A percentile compares a stretch with the other conserved stretches of the same genome.
phyloP scores from a whole-genome alignment of 2,329 filamentous ascomycete species.

The Spiromastix sp. region DNA sequence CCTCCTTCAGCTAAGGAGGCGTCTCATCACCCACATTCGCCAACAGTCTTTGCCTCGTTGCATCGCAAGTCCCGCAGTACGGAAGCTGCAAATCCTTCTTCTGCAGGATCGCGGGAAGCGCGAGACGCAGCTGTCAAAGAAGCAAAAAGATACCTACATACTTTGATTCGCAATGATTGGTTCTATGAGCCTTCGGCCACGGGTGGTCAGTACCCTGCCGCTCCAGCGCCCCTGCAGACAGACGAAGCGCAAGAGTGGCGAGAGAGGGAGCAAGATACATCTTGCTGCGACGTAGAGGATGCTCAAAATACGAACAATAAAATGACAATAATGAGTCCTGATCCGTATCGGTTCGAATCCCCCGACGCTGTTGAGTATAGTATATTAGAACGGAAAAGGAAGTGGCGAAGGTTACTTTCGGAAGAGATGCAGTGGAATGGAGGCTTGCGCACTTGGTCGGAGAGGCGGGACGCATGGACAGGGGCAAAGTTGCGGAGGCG shows the following conservation, averaged over 20 bases:
- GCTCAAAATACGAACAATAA: neutral
- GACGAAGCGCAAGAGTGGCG: conserved; percentile 11
- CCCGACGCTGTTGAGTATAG: conserved; percentile 31
- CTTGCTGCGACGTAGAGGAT: conserved; percentile 9
- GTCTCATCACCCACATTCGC: conserved; percentile 5
- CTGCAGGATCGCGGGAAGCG: conserved; percentile 14
- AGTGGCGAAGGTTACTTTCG: conserved; percentile 46
- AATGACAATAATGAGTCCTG: conserved; percentile 1
- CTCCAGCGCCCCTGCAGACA: neutral
- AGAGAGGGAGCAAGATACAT: conserved; percentile 11
- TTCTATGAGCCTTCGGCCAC: conserved; percentile 17
- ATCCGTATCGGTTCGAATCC: conserved; percentile 29
- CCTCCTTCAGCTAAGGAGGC: too few species aligned
- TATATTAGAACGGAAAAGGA: conserved; percentile 42
- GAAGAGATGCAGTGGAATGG: conserved; percentile 68
- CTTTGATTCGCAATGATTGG: conserved; percentile 35
- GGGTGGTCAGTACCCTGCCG: neutral
- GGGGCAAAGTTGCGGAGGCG: conserved; percentile 41
- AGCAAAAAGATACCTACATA: conserved; percentile 30
- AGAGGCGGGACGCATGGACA: conserved; percentile 75
- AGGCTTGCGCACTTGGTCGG: conserved; percentile 69
- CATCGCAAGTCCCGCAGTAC: conserved; percentile 15
- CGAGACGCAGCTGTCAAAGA: conserved; percentile 31
- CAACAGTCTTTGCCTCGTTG: conserved; percentile 12
- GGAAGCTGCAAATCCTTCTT: conserved; percentile 4